Percentiles rank a stretch among this genome's conserved stretches.
These are phyloP conservation scores for Nakaseomyces nivariensis DNA, from an alignment of 1,139 yeast genomes.

Conservation along the genomic window DNA sequence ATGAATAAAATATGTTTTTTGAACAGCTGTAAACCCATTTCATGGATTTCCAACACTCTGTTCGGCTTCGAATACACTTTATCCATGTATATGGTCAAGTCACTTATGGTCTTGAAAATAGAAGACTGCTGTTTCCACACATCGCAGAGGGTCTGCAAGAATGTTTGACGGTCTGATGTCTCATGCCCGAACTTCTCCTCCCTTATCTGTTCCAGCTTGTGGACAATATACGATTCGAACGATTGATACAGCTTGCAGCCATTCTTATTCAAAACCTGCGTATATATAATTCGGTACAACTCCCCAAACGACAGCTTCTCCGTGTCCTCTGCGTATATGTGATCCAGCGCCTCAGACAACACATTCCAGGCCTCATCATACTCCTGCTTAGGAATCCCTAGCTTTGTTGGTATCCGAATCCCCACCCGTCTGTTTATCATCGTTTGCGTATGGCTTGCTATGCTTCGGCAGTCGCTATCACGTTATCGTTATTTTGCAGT, in stretches of 20 bases:
- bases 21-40: conserved; percentile 60
- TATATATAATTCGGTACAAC: conserved; percentile 73
- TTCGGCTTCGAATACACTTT: conserved; percentile 75
- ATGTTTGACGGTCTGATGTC: conserved; percentile 18
- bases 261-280: conserved; percentile 62
- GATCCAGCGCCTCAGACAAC: conserved; percentile 63
- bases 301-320: conserved; percentile 75
- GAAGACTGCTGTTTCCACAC: conserved; percentile 72
- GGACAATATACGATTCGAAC: conserved; percentile 42
- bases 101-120: conserved; percentile 73
- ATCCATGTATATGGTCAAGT: conserved; percentile 76
- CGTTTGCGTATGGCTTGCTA: no score
- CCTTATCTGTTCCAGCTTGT: conserved; percentile 38
- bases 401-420: conserved; percentile 66
- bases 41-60: conserved; percentile 58
- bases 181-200: conserved; percentile 12
- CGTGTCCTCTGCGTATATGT: conserved; percentile 67
- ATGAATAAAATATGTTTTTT: conserved; percentile 35
- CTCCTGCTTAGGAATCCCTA: conserved; percentile 20
- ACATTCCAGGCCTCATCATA: conserved; percentile 54
- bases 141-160: conserved; percentile 38
- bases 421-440: conserved; percentile 31
- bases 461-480: no score
- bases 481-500: no score
- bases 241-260: conserved; percentile 63